Conservation (phyloP, 2,329 filamentous ascomycete genomes). For the Cordyceps tenuipes region DNA sequence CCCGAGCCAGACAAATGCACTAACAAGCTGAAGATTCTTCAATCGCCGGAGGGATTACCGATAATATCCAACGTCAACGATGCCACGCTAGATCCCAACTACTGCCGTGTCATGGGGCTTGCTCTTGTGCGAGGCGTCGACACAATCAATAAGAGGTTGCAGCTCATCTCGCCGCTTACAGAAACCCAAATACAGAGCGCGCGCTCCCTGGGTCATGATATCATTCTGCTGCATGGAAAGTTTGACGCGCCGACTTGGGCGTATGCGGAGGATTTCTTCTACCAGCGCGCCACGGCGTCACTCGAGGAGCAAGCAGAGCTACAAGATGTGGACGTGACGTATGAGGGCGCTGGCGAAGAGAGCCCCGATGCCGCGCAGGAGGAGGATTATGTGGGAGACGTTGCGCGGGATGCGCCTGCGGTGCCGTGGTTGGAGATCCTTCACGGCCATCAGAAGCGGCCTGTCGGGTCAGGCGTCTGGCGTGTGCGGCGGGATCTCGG, state of each 20-base stretch:
- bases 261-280: conserved; percentile 55
- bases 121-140: conserved; percentile 67
- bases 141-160: conserved; percentile 40
- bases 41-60: conserved; percentile 48
- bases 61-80: conserved; percentile 49
- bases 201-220: conserved; percentile 33
- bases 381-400: conserved; percentile 15
- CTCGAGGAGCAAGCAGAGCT: background rate
- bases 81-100: conserved; percentile 49
- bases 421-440: conserved; percentile 54
- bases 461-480: conserved; percentile 53
- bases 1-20: background rate
- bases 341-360: conserved; percentile 22
- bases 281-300: conserved; percentile 21
- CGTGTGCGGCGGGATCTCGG: conserved; percentile 56
- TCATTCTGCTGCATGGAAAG: conserved; percentile 60
- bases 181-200: conserved; percentile 31
- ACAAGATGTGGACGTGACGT: conserved; percentile 16
- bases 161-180: conserved; percentile 56
- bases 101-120: conserved; percentile 53
- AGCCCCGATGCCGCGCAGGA: conserved; percentile 20
- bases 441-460: conserved; percentile 45
- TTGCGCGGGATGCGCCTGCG: conserved; percentile 18
- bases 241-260: conserved; percentile 63
- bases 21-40: conserved; percentile 16